A percentile compares a stretch with the other conserved stretches of the same genome.
Evolutionary conservation across 495 filamentous ascomycete species (phyloP).

Genomic region (Tuber borchii): DNA sequence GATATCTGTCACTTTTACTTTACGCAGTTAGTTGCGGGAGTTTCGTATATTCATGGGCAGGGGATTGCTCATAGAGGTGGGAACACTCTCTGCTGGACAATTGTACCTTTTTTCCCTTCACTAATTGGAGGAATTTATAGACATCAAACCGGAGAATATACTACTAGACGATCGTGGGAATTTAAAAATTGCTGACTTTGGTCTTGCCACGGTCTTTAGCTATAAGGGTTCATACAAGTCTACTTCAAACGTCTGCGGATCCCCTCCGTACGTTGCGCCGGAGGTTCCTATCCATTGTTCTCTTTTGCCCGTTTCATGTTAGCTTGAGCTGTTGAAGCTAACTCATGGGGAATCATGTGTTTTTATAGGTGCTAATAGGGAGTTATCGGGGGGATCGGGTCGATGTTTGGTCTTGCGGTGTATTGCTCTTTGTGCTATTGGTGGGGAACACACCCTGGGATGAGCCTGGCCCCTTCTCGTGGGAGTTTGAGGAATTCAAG

Average conservation of each 20-base stretch:
- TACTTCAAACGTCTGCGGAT: constrained; percentile 85
- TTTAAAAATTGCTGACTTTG: constrained; percentile 95
- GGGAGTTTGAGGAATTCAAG: constrained; percentile 81
- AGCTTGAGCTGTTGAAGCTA: constrained; percentile 1
- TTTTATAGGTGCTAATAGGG: constrained; percentile 25
- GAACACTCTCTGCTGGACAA: not conserved
- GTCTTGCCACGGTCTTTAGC: constrained; percentile 85
- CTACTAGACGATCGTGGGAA: constrained; percentile 73
- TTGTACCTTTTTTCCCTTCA: not conserved
- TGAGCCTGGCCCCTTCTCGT: constrained; percentile 70
- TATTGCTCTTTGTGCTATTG: constrained; percentile 90
- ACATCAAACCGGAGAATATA: constrained; percentile 90
- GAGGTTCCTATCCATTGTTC: constrained; percentile 64
- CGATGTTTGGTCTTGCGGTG: constrained; percentile 95
- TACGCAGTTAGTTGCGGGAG: constrained; percentile 77
- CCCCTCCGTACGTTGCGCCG: constrained; percentile 93
- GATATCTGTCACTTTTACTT: constrained; percentile 97
- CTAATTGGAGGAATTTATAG: constrained; percentile 37
- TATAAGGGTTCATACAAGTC: constrained; percentile 73
- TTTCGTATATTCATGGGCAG: constrained; percentile 91
- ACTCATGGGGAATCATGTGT: not conserved
- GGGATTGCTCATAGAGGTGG: constrained; percentile 67
- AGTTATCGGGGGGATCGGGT: constrained; percentile 75
- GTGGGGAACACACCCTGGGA: constrained; percentile 99
- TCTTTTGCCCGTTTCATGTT: not conserved